Evolutionary conservation across 1,139 yeast species (phyloP).

Genomic region (Saccharomycopsis hybrid): DNA sequence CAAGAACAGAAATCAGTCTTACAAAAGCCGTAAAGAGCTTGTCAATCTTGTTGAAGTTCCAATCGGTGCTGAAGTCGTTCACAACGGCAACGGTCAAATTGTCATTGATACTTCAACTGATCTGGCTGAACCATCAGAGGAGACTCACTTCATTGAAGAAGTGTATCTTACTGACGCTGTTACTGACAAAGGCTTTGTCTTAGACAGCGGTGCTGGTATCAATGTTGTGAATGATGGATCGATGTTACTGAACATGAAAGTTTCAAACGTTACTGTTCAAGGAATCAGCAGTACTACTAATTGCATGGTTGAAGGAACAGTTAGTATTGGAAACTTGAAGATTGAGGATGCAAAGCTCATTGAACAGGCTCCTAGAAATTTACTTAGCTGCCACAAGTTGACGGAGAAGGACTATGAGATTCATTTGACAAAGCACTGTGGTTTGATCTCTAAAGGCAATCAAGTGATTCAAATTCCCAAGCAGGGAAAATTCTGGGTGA

Average conservation of each 20-base stretch:
- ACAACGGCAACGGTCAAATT: background rate
- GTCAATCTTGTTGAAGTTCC: background rate
- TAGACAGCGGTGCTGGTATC: background rate
- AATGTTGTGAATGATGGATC: background rate
- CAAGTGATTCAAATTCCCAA: background rate
- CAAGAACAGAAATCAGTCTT: background rate
- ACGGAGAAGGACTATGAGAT: background rate
- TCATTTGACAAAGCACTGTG: background rate
- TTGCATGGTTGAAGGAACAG: too few relatives aligned
- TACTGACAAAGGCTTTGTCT: background rate
- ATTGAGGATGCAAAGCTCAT: background rate
- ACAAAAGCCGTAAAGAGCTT: background rate
- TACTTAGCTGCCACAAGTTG: background rate
- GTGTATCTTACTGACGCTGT: background rate
- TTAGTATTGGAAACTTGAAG: too few relatives aligned
- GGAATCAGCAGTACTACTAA: background rate
- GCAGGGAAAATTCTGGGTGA: background rate
- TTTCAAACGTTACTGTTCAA: background rate
- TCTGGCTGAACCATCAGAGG: background rate
- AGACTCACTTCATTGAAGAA: background rate
- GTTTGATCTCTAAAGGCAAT: background rate
- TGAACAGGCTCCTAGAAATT: background rate
- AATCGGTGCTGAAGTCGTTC: background rate
- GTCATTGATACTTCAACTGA: background rate
- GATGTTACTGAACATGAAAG: background rate